These are phyloP conservation scores for Yarrowia divulgata DNA, from an alignment of 805 yeast species.

Conservation along the genomic window DNA sequence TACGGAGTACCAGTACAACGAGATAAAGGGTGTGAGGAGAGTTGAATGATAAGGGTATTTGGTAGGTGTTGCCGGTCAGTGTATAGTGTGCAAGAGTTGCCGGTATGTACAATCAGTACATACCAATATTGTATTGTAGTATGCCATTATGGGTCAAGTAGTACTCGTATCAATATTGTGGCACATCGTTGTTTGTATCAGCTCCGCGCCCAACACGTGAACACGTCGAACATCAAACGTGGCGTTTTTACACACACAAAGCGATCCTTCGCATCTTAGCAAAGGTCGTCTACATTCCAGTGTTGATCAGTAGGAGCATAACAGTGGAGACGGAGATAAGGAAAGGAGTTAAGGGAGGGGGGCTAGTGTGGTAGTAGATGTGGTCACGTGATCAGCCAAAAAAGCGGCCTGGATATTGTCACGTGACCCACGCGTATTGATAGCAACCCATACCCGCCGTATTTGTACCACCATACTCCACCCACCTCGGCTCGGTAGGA, in stretches of 20 bases:
- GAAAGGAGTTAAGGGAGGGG: too few relatives aligned
- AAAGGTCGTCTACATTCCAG: background rate
- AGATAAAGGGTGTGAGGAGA: background rate
- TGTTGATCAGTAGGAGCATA: slow-evolving; percentile 18
- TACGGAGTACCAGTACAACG: too few relatives aligned
- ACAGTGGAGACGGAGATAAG: background rate
- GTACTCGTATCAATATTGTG: too few relatives aligned
- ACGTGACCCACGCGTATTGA: too few relatives aligned
- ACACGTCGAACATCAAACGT: slow-evolving; percentile 6
- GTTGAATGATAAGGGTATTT: too few relatives aligned
- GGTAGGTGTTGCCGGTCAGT: too few relatives aligned
- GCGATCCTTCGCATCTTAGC: background rate
- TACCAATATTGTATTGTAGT: too few relatives aligned
- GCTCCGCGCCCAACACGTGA: slow-evolving; percentile 1
- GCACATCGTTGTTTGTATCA: background rate
- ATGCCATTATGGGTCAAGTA: too few relatives aligned
- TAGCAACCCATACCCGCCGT: too few relatives aligned
- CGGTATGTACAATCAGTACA: too few relatives aligned
- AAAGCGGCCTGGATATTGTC: too few relatives aligned
- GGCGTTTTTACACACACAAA: slow-evolving; percentile 3
- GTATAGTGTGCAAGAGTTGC: too few relatives aligned
- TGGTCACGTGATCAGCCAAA: background rate
- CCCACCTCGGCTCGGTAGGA: slow-evolving; percentile 32
- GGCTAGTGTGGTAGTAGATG: background rate
- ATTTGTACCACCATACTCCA: background rate